Evolutionary conservation across 352 stramenopile genomes (phyloP).

Genomic region (Globisporangium solare): DNA sequence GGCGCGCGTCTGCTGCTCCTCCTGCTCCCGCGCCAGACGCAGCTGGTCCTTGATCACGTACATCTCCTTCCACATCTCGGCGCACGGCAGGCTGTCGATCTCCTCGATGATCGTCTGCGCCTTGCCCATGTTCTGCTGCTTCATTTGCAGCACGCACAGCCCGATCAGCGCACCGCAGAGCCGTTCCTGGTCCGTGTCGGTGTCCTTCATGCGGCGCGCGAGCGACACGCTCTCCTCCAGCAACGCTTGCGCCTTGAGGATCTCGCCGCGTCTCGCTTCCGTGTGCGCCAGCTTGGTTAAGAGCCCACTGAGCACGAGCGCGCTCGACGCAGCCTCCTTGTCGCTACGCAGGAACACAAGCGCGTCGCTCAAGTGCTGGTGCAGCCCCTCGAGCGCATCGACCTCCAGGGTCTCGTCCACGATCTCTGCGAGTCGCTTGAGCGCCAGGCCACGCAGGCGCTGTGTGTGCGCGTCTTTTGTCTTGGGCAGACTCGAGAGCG

Average conservation of each 20-base stretch:
- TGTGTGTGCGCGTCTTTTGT: slow-evolving; percentile 10
- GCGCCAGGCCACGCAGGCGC: slow-evolving; percentile 14
- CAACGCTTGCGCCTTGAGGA: slow-evolving; percentile 25
- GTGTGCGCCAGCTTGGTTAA: slow-evolving; percentile 28
- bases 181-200: slow-evolving; percentile 17
- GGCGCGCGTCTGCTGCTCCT: background rate
- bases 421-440: slow-evolving; percentile 26
- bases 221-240: slow-evolving; percentile 29
- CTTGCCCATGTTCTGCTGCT: slow-evolving; percentile 24
- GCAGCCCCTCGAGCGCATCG: slow-evolving; percentile 21
- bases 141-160: slow-evolving; percentile 55
- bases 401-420: slow-evolving; percentile 8
- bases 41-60: slow-evolving; percentile 38
- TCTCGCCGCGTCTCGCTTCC: slow-evolving; percentile 22
- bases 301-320: slow-evolving; percentile 15
- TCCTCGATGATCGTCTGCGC: slow-evolving; percentile 34
- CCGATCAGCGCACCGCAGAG: slow-evolving; percentile 47
- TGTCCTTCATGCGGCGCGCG: slow-evolving; percentile 9
- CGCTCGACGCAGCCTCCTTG: slow-evolving; percentile 10
- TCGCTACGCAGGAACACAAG: slow-evolving; percentile 18
- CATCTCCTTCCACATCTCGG: slow-evolving; percentile 29
- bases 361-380: slow-evolving; percentile 25
- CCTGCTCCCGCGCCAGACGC: slow-evolving; percentile 9
- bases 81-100: slow-evolving; percentile 32
- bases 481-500: slow-evolving; percentile 17